phyloP scores from a whole-genome alignment of 352 stramenopile genomes.

The Phytophthora multivora region DNA sequence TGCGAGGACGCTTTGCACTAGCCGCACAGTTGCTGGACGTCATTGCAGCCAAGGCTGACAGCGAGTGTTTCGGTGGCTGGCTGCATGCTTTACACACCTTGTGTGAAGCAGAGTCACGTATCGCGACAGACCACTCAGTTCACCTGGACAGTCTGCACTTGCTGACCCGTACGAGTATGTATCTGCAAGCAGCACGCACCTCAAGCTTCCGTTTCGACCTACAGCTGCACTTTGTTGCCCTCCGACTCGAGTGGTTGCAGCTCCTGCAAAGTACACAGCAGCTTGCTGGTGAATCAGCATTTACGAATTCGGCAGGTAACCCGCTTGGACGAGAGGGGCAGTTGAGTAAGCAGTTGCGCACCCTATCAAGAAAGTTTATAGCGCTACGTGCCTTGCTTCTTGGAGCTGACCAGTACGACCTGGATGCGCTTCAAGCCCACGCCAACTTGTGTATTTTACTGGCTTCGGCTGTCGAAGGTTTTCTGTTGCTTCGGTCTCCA shows the following conservation, averaged over 20 bases:
- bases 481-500: conserved; percentile 32
- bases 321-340: conserved; percentile 26
- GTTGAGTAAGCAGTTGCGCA: conserved; percentile 31
- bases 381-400: conserved; percentile 37
- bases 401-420: conserved; percentile 29
- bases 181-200: conserved; percentile 43
- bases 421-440: conserved; percentile 35
- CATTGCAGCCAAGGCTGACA: conserved; percentile 31
- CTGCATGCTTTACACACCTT: conserved; percentile 39
- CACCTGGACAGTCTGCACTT: conserved; percentile 39
- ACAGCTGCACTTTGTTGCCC: conserved; percentile 41
- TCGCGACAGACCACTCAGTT: conserved; percentile 25
- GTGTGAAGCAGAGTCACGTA: conserved; percentile 39
- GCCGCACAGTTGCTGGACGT: conserved; percentile 31
- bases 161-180: conserved; percentile 26
- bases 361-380: conserved; percentile 28
- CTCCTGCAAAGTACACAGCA: conserved; percentile 51
- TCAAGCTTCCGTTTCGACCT: conserved; percentile 50
- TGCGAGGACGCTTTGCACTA: conserved; percentile 38
- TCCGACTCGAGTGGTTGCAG: conserved; percentile 48
- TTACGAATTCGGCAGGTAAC: conserved; percentile 35
- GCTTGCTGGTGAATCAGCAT: conserved; percentile 44
- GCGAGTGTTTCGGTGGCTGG: conserved; percentile 58
- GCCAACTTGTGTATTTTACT: conserved; percentile 33
- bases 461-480: conserved; percentile 35